Base-by-base conservation (phyloP, 768 basidiomycete genomes). In the Kwoniella botswanensis region DNA sequence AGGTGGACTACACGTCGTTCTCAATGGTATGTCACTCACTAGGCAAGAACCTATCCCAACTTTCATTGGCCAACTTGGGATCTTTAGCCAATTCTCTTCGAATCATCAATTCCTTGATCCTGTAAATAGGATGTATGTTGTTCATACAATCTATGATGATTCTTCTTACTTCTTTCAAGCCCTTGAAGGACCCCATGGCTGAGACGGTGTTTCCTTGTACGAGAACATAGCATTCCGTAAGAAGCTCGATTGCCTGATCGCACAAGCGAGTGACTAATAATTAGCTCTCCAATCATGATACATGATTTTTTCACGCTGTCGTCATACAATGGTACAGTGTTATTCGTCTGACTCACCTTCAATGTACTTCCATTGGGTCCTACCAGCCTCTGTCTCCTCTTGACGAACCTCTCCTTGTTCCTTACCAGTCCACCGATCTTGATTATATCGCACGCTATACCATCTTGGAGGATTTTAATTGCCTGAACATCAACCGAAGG, bases 71-170 rank as follows among this genome's bases (percentile, higher is more conserved):
- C 18, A 99, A 88, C 80, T 96, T 95, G 4, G 97, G 96, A 80
- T 99, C 97, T 85, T 98, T 98, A 24, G 96, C 94, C 5, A 99
- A 88, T 85, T 99, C 97, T 56, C 96, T 91, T 65, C 93, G 90
- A 76, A 99, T 94, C 97, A 99, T 99, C 35, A 99, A 88, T 85
- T 98, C 97, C 94, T 99, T 99, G 84, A 99, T 99, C 77, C 94
- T 90, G 82, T 99, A 99, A 81, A 99, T 98, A 1, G 97, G 97
- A 80, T 99, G 97, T 65, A 98, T 92, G 82, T 99, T 99, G 85
- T 91, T 94, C 97, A 99, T 98, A 86, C 97, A 99, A 81, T 99
- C 97, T 53, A 98, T 84, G n/a, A 99, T 89, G 72, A 98, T 98
- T 76, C 95, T 86, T 68, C 97, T 88, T 12, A 99, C 96, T 84